Evolutionary conservation across 2,329 filamentous ascomycete genomes (phyloP).

Genomic region (Cercospora canescens): DNA sequence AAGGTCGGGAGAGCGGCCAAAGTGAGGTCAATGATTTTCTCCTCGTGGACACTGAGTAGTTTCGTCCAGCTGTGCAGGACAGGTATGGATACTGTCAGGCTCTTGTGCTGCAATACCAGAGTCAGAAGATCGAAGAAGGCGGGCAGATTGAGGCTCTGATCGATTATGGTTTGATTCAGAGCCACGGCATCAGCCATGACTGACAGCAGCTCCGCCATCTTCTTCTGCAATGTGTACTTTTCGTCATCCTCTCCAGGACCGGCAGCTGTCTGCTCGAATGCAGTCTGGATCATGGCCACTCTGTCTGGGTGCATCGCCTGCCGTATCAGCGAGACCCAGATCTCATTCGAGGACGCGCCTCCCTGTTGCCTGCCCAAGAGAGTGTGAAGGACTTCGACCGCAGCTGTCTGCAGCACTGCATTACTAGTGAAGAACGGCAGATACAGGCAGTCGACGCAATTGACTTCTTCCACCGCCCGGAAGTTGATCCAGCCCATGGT

Average conservation of each 20-base stretch:
- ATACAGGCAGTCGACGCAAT: constrained; percentile 69
- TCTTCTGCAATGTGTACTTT: constrained; percentile 90
- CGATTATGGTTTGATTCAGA: constrained; percentile 64
- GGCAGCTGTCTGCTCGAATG: constrained; percentile 30
- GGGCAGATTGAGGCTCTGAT: constrained; percentile 65
- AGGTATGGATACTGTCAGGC: constrained; percentile 89
- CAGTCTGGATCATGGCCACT: constrained; percentile 32
- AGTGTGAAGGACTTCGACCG: constrained; percentile 38
- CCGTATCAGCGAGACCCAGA: constrained; percentile 32
- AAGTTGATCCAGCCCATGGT: constrained; percentile 86
- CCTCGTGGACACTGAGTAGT: constrained; percentile 69
- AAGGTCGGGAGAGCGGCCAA: constrained; percentile 69
- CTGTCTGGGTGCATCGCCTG: constrained; percentile 32
- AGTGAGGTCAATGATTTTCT: constrained; percentile 64
- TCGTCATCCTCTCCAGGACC: constrained; percentile 76
- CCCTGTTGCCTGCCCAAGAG: constrained; percentile 41
- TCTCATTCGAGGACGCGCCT: constrained; percentile 69
- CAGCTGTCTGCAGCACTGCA: constrained; percentile 71
- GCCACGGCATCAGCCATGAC: constrained; percentile 83
- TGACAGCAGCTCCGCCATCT: constrained; percentile 89
- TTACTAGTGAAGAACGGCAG: constrained; percentile 69
- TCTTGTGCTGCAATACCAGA: constrained; percentile 77
- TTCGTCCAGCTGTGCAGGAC: constrained; percentile 88
- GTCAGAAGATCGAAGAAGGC: constrained; percentile 79
- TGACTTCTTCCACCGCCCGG: constrained; percentile 71